These are phyloP conservation scores for Backusella westeae DNA, from an alignment of 192 early-diverging fungal genomes.

Conservation along the genomic window DNA sequence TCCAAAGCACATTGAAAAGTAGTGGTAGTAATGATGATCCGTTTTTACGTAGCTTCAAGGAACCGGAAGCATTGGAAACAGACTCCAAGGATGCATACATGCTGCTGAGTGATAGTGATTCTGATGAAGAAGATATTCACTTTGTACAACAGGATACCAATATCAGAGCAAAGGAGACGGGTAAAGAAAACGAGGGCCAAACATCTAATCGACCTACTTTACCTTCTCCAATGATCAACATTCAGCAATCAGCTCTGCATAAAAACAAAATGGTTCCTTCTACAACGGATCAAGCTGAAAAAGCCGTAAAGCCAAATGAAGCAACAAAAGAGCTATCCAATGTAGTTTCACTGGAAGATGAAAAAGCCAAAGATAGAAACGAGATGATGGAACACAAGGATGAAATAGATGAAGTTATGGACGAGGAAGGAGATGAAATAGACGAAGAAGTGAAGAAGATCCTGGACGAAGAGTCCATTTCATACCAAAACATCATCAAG, in stretches of 20 bases:
- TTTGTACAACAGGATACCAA: background rate
- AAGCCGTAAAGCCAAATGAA: background rate
- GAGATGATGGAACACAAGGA: background rate
- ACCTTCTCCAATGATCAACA: background rate
- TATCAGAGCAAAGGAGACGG: background rate
- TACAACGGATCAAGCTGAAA: background rate
- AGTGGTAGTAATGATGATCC: background rate
- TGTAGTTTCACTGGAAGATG: background rate
- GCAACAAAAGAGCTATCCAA: background rate
- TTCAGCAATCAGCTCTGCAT: too few species aligned
- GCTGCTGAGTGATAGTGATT: background rate
- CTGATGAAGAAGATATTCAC: constrained; percentile 18
- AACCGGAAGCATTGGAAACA: background rate
- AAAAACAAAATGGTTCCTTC: background rate
- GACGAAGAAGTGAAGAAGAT: background rate
- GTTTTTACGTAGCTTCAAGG: background rate
- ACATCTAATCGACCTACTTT: background rate
- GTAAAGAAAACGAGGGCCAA: background rate
- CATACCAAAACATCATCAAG: background rate
- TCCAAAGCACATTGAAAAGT: background rate
- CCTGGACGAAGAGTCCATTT: background rate
- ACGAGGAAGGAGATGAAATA: background rate
- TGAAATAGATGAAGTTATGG: background rate
- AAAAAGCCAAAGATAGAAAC: background rate
- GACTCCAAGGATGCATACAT: background rate